These are phyloP conservation scores for Pythium utonaiense DNA, from an alignment of 352 stramenopile species.

Conservation along the genomic window DNA sequence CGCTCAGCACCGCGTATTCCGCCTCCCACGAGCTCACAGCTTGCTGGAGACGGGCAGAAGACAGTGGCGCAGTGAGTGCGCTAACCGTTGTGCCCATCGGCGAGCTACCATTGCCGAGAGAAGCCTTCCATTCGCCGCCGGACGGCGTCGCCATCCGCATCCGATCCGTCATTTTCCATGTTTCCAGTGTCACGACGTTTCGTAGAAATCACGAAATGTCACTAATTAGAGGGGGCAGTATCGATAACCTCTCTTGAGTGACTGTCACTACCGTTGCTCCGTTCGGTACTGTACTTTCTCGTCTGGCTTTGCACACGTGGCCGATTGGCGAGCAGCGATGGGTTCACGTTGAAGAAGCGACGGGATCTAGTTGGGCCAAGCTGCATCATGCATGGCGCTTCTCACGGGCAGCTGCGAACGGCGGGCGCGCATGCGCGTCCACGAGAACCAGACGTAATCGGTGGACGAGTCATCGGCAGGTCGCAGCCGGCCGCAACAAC, in stretches of 20 bases:
- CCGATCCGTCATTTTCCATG: background rate
- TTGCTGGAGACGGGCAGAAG: constrained; percentile 6
- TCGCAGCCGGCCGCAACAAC: too few relatives aligned
- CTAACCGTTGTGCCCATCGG: background rate
- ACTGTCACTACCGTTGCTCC: background rate
- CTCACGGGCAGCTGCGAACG: background rate
- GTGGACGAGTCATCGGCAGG: too few relatives aligned
- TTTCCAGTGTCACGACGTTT: background rate
- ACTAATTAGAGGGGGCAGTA: background rate
- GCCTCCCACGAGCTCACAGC: constrained; percentile 29
- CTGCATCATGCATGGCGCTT: too few relatives aligned
- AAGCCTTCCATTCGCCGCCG: background rate
- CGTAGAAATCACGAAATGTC: background rate
- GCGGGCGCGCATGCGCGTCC: too few relatives aligned
- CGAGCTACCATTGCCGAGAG: background rate
- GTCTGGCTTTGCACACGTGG: constrained; percentile 1
- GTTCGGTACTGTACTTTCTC: too few relatives aligned
- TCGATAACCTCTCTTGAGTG: background rate
- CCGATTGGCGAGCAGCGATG: background rate
- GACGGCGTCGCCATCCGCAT: background rate
- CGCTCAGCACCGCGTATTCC: constrained; percentile 52
- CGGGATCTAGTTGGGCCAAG: background rate
- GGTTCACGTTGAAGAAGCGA: constrained; percentile 3
- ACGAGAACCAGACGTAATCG: too few relatives aligned
- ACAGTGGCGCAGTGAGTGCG: background rate